A percentile compares a stretch with the other conserved stretches of the same genome.
Evolutionary conservation across 257 asterid species (phyloP).

Genomic region (Nicotiana attenuata): DNA sequence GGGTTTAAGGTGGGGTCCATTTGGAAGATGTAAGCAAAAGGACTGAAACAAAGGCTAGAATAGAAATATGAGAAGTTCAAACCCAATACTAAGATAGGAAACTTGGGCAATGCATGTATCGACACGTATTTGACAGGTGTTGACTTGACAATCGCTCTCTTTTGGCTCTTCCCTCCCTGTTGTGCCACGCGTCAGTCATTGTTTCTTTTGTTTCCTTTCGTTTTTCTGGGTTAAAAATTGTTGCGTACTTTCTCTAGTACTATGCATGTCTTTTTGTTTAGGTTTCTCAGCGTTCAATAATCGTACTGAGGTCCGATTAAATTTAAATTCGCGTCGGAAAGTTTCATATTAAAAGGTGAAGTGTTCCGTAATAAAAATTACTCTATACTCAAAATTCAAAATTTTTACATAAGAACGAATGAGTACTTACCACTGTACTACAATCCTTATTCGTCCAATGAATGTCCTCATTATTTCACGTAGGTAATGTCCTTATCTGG

Average conservation of each 20-base stretch:
- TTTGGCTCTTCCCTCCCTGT: not conserved
- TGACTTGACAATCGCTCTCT: constrained; percentile 2
- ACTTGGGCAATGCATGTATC: not conserved
- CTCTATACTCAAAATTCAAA: no score
- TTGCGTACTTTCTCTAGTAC: not conserved
- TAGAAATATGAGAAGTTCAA: constrained; percentile 1
- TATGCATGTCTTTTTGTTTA: no score
- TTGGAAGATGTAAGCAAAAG: not conserved
- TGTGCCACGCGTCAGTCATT: constrained; percentile 41
- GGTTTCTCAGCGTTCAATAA: no score
- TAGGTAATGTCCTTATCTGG: not conserved
- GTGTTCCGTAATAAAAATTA: no score
- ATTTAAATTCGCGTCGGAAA: no score
- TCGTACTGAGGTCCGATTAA: no score
- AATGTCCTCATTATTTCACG: not conserved
- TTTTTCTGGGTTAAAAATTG: not conserved
- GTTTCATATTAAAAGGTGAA: no score
- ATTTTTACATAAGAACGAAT: no score
- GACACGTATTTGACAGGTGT: constrained; percentile 61
- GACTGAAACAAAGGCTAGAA: no score
- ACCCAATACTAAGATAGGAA: constrained; percentile 10
- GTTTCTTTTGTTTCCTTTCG: not conserved
- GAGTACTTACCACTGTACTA: no score
- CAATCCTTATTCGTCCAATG: no score
- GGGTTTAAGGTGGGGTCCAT: not conserved